Percentiles rank a stretch among this genome's conserved stretches.
These are phyloP conservation scores for Cicer pinnatifidum DNA, from an alignment of 306 rosid genomes.

Conservation along the genomic window DNA sequence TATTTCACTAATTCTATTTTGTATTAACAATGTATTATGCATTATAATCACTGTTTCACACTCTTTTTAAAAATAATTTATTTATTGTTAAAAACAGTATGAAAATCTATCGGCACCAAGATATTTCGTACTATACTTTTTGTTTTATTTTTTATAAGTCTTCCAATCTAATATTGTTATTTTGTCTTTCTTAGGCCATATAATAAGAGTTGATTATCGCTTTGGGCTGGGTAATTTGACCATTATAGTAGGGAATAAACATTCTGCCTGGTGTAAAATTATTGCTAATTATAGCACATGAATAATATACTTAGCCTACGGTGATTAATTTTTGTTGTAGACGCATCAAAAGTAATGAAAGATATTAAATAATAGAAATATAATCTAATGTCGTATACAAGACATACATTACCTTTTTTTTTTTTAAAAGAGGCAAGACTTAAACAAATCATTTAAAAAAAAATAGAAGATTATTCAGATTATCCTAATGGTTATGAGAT, in stretches of 20 bases:
- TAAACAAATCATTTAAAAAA: background rate
- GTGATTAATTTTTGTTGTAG: background rate
- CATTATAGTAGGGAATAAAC: background rate
- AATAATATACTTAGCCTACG: background rate
- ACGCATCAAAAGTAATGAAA: background rate
- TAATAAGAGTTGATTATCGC: background rate
- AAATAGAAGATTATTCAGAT: background rate
- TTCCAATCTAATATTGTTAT: background rate
- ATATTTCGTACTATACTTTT: background rate
- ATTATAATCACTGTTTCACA: background rate
- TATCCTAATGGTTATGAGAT: background rate
- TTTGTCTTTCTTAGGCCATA: background rate
- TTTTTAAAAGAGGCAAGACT: background rate
- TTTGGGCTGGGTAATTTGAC: background rate
- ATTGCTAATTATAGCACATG: background rate
- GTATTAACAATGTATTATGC: background rate
- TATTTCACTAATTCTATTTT: background rate
- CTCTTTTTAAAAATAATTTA: background rate
- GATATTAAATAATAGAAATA: background rate
- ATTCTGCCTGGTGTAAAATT: background rate
- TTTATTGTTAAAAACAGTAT: background rate
- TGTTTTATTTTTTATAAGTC: background rate
- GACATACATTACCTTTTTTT: background rate
- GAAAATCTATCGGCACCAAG: background rate
- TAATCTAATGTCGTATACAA: background rate